Evolutionary conservation across 805 yeast species (phyloP).

Genomic region (Metschnikowia gelsemii): DNA sequence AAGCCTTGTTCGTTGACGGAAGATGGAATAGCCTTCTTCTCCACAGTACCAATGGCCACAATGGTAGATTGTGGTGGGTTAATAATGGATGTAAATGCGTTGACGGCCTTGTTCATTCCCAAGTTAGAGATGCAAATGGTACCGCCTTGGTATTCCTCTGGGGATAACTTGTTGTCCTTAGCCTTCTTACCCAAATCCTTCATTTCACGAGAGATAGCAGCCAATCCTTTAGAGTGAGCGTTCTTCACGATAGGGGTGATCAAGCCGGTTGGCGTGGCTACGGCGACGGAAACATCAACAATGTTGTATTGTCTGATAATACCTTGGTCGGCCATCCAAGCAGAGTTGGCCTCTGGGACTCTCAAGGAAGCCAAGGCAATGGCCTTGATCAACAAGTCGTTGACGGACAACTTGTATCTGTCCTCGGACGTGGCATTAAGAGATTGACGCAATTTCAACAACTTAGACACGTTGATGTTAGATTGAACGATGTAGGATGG

Average conservation of each 20-base stretch:
- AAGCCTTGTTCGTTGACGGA: slow-evolving; percentile 88
- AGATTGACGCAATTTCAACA: slow-evolving; percentile 87
- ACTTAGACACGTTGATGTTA: slow-evolving; percentile 79
- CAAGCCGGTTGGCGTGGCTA: slow-evolving; percentile 95
- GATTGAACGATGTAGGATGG: slow-evolving; percentile 95
- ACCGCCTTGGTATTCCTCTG: slow-evolving; percentile 99
- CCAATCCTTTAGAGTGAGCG: slow-evolving; percentile 86
- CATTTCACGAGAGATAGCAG: slow-evolving; percentile 73
- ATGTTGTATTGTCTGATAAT: slow-evolving; percentile 87
- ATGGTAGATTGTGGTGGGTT: slow-evolving; percentile 97
- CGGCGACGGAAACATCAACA: slow-evolving; percentile 98
- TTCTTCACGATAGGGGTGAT: slow-evolving; percentile 93
- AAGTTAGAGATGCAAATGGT: slow-evolving; percentile 97
- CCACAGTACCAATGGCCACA: slow-evolving; percentile 90
- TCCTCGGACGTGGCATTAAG: slow-evolving; percentile 84
- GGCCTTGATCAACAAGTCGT: slow-evolving; percentile 93
- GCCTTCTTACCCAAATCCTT: slow-evolving; percentile 97
- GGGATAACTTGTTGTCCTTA: slow-evolving; percentile 84
- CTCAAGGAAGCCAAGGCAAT: slow-evolving; percentile 84
- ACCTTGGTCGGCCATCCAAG: slow-evolving; percentile 87
- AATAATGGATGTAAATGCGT: slow-evolving; percentile 90
- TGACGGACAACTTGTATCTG: slow-evolving; percentile 86
- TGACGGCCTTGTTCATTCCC: slow-evolving; percentile 97
- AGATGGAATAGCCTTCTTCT: slow-evolving; percentile 91
- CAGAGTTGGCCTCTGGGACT: slow-evolving; percentile 92